Percentiles rank a stretch among this genome's conserved stretches.
These are phyloP conservation scores for Colletotrichum somersetense DNA, from an alignment of 2,329 filamentous ascomycete genomes.

Conservation along the genomic window DNA sequence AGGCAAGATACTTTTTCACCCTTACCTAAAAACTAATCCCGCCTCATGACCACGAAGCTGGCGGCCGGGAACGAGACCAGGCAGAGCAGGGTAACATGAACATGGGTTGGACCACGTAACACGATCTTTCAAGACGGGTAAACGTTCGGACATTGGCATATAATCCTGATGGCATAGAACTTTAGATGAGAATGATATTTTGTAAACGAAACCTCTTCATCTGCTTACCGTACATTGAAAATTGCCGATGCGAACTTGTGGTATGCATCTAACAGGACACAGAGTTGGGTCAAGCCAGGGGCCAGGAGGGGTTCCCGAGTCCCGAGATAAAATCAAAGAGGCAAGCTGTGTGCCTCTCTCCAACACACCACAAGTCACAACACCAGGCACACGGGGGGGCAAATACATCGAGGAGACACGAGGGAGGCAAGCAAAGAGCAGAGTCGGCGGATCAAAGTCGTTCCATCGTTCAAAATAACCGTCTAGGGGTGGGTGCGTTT, in stretches of 20 bases:
- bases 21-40: slow-evolving; percentile 28
- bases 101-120: background rate
- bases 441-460: slow-evolving; percentile 23
- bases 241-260: background rate
- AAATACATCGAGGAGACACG: background rate
- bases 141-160: slow-evolving; percentile 6
- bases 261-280: too few relatives aligned
- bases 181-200: slow-evolving; percentile 5
- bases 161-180: slow-evolving; percentile 18
- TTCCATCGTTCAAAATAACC: slow-evolving; percentile 35
- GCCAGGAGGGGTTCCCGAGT: background rate
- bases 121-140: background rate
- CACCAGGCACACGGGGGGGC: background rate
- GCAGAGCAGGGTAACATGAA: background rate
- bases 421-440: background rate
- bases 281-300: too few relatives aligned
- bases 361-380: background rate
- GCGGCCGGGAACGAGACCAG: background rate
- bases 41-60: background rate
- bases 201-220: background rate
- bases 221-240: background rate
- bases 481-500: slow-evolving; percentile 22
- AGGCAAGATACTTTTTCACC: slow-evolving; percentile 12
- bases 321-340: background rate
- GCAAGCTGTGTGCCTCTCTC: background rate